Conservation (phyloP, 192 early-diverging fungal genomes). For the Backusella westeae region DNA sequence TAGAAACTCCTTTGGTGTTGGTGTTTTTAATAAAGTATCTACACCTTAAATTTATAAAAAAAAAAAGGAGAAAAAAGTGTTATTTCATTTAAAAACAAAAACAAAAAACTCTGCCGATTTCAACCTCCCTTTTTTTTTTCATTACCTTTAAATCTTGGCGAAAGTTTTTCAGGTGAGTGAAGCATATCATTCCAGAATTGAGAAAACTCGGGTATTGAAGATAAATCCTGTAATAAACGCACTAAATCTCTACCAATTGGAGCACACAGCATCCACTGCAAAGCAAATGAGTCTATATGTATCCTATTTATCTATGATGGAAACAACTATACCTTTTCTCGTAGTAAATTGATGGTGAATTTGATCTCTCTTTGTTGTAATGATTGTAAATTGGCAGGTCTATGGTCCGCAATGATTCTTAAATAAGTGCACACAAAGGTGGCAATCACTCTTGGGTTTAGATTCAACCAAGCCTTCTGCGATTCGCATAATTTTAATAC, state of each 20-base stretch:
- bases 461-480: conserved; percentile 37
- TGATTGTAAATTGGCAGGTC: conserved; percentile 13
- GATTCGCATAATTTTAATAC: conserved; percentile 48
- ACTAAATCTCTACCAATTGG: conserved; percentile 67
- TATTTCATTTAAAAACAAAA: neutral
- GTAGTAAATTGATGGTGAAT: conserved; percentile 48
- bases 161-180: conserved; percentile 47
- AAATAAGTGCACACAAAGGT: conserved; percentile 43
- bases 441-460: conserved; percentile 37
- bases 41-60: conserved; percentile 31
- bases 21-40: conserved; percentile 52
- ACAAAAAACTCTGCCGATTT: neutral
- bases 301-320: too few relatives aligned
- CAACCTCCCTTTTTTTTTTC: neutral
- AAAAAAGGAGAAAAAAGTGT: neutral
- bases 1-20: conserved; percentile 61
- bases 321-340: conserved; percentile 48
- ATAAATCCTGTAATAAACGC: conserved; percentile 61
- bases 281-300: neutral
- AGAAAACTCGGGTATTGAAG: conserved; percentile 48
- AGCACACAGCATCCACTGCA: conserved; percentile 48
- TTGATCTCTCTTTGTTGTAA: conserved; percentile 52
- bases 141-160: conserved; percentile 51
- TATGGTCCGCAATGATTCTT: conserved; percentile 57
- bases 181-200: conserved; percentile 60